Evolutionary conservation across 352 stramenopile species (phyloP).

Genomic region (Phytophthora pluvialis): DNA sequence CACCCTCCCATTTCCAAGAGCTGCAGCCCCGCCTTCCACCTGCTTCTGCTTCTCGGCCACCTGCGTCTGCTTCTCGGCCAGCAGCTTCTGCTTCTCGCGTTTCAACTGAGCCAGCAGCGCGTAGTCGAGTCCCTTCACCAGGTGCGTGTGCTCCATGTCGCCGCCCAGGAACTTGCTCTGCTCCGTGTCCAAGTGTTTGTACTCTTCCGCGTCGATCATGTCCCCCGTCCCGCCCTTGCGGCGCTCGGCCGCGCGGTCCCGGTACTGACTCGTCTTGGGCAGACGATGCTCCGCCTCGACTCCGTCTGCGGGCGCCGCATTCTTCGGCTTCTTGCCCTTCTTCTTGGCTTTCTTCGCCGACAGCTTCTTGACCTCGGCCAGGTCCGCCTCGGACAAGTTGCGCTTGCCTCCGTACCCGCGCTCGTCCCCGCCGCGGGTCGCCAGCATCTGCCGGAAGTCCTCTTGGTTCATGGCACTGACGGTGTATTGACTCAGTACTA

Average conservation of each 20-base stretch:
- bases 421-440: conserved; percentile 24
- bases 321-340: conserved; percentile 51
- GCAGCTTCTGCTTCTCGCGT: conserved; percentile 71
- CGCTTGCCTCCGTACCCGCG: conserved; percentile 58
- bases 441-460: conserved; percentile 75
- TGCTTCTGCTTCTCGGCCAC: conserved; percentile 39
- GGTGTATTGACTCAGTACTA: too few species aligned
- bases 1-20: background rate
- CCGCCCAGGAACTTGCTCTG: conserved; percentile 86
- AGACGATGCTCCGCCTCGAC: conserved; percentile 1
- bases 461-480: conserved; percentile 68
- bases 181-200: conserved; percentile 63
- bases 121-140: conserved; percentile 91
- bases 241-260: conserved; percentile 75
- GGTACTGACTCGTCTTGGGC: conserved; percentile 39
- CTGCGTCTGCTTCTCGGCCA: conserved; percentile 41
- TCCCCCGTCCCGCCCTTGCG: conserved; percentile 42
- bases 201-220: conserved; percentile 60
- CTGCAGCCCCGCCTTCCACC: background rate
- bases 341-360: conserved; percentile 69
- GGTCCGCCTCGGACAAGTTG: conserved; percentile 59
- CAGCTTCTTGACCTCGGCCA: conserved; percentile 56
- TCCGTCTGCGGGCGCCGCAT: conserved; percentile 10
- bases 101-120: conserved; percentile 88
- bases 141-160: conserved; percentile 86